Evolutionary conservation across 2,329 filamentous ascomycete genomes (phyloP).

Genomic region (Cladosporium oxysporum): DNA sequence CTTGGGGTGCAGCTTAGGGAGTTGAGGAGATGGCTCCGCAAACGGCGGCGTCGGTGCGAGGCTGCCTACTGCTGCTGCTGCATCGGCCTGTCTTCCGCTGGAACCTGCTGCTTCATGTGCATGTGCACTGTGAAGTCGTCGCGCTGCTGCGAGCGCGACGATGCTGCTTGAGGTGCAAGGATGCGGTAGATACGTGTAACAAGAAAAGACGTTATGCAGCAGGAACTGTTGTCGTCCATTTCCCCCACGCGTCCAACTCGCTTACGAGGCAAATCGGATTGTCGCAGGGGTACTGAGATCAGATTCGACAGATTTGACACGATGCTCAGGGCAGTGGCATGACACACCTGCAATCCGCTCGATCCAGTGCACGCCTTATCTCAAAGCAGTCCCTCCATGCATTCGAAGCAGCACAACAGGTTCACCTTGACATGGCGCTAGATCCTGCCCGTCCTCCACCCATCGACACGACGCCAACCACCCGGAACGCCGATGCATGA

Average conservation of each 20-base stretch:
- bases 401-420: neutral
- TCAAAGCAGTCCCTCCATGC: neutral
- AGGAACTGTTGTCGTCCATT: constrained; percentile 12
- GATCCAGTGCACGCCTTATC: neutral
- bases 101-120: constrained; percentile 17
- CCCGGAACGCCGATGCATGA: constrained; percentile 6
- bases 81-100: neutral
- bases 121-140: constrained; percentile 10
- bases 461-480: neutral
- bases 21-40: constrained; percentile 13
- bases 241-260: constrained; percentile 13
- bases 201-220: neutral
- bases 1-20: neutral
- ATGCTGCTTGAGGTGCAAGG: neutral
- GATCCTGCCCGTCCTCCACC: neutral
- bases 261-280: constrained; percentile 13
- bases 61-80: neutral
- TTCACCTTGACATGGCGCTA: constrained; percentile 8
- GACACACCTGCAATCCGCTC: constrained; percentile 2
- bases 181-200: neutral
- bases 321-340: constrained; percentile 6
- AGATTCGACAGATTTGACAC: neutral
- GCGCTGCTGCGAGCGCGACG: neutral
- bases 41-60: constrained; percentile 1
- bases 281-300: constrained; percentile 11